These are phyloP conservation scores for Schwanniomyces pseudopolymorphus DNA, from an alignment of 805 yeast genomes.

Conservation along the genomic window DNA sequence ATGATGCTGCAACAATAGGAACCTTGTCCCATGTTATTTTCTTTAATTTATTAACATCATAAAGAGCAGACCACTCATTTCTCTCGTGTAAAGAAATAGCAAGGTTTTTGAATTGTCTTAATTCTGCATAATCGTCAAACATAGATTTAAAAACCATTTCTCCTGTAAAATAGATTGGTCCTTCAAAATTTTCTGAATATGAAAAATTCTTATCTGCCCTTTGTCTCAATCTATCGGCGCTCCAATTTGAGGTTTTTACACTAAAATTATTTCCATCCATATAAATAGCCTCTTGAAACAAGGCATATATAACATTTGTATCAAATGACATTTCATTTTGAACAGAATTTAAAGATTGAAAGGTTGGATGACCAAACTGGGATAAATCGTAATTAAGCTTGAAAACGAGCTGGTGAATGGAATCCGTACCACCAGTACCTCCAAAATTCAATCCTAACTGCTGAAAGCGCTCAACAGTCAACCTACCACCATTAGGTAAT, in stretches of 20 bases:
- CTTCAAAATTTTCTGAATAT: constrained; percentile 9
- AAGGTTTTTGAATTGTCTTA: constrained; percentile 37
- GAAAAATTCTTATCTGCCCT: constrained; percentile 23
- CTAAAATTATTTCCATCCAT: constrained; percentile 35
- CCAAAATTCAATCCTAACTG: constrained; percentile 54
- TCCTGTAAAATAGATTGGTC: constrained; percentile 47
- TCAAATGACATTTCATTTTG: constrained; percentile 45
- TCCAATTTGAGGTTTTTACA: constrained; percentile 39
- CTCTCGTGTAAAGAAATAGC: constrained; percentile 37
- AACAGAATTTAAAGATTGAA: constrained; percentile 30
- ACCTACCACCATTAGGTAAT: constrained; percentile 52
- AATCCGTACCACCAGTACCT: constrained; percentile 48
- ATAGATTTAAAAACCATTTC: constrained; percentile 56
- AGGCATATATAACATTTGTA: constrained; percentile 53
- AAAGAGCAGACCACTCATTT: constrained; percentile 36
- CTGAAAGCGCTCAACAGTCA: constrained; percentile 53
- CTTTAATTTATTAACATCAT: constrained; percentile 28
- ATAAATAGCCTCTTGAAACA: constrained; percentile 61
- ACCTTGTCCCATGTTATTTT: constrained; percentile 29
- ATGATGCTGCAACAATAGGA: constrained; percentile 53
- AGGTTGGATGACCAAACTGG: constrained; percentile 35
- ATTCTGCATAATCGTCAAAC: constrained; percentile 48
- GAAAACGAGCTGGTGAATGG: constrained; percentile 44
- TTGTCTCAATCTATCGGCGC: constrained; percentile 43
- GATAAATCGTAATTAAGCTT: constrained; percentile 40